These are phyloP conservation scores for Colletotrichum scovillei DNA, from an alignment of 2,329 filamentous ascomycete genomes.

Conservation along the genomic window DNA sequence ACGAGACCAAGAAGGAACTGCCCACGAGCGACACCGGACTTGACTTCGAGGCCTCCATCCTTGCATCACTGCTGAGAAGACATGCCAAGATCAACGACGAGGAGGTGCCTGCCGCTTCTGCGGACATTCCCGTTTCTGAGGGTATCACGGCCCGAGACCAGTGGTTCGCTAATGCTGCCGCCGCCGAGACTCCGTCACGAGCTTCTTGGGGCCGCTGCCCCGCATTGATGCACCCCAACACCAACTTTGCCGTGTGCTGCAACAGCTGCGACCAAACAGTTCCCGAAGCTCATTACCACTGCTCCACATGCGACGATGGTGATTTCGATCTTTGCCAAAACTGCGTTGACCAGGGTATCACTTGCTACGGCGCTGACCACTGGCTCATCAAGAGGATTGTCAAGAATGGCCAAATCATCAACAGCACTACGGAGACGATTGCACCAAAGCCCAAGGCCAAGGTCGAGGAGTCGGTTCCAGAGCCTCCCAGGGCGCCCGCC, in stretches of 20 bases:
- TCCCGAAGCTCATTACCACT: constrained; percentile 89
- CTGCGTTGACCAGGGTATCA: constrained; percentile 80
- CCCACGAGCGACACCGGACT: constrained; percentile 32
- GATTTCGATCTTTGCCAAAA: constrained; percentile 92
- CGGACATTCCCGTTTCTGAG: constrained; percentile 40
- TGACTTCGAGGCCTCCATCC: constrained; percentile 36
- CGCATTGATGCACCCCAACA: constrained; percentile 38
- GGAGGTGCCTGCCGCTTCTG: constrained; percentile 9
- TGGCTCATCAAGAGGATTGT: constrained; percentile 95
- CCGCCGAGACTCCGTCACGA: constrained; percentile 7
- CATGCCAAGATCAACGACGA: constrained; percentile 35
- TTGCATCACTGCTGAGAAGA: constrained; percentile 34
- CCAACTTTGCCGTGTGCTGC: constrained; percentile 88
- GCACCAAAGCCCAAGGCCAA: constrained; percentile 68
- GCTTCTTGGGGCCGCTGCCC: constrained; percentile 25
- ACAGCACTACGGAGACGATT: constrained; percentile 86
- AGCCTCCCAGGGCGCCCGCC: constrained; percentile 36
- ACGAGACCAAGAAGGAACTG: constrained; percentile 31
- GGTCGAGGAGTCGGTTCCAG: constrained; percentile 39
- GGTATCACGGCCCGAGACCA: constrained; percentile 43
- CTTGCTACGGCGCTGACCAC: constrained; percentile 83
- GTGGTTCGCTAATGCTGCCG: constrained; percentile 44
- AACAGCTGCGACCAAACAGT: constrained; percentile 88
- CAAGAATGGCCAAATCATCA: constrained; percentile 80
- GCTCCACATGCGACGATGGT: constrained; percentile 90